Evolutionary conservation across 345 rosid species (phyloP).

Genomic region (Corchorus capsularis): DNA sequence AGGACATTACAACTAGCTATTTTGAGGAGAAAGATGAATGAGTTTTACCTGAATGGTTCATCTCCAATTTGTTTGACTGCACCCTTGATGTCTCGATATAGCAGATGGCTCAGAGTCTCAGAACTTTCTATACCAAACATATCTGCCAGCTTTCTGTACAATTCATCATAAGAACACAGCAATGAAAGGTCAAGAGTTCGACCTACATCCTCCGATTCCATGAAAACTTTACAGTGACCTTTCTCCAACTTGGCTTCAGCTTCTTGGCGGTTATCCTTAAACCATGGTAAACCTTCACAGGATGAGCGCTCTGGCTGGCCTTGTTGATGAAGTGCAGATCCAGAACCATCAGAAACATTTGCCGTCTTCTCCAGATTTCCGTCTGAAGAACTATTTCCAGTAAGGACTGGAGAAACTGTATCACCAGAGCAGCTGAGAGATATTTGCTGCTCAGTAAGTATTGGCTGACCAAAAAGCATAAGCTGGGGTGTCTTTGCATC

Average conservation of each 20-base stretch:
- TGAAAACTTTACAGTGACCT: conserved; percentile 87
- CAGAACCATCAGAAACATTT: conserved; percentile 33
- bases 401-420: conserved; percentile 35
- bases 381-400: conserved; percentile 32
- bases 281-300: conserved; percentile 38
- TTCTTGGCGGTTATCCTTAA: conserved; percentile 37
- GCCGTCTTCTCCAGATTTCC: conserved; percentile 30
- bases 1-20: neutral
- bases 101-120: conserved; percentile 55
- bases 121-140: conserved; percentile 75
- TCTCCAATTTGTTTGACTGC: conserved; percentile 63
- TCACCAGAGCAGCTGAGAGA: conserved; percentile 43
- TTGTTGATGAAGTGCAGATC: conserved; percentile 38
- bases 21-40: neutral
- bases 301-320: conserved; percentile 35
- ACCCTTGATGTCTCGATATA: conserved; percentile 68
- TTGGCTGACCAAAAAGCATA: conserved; percentile 64
- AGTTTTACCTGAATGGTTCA: conserved; percentile 81
- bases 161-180: conserved; percentile 74
- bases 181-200: conserved; percentile 78
- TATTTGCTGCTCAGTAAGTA: conserved; percentile 66
- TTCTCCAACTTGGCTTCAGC: conserved; percentile 46
- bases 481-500: conserved; percentile 49
- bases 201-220: conserved; percentile 90
- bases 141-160: conserved; percentile 57